Percentiles rank a stretch among this genome's conserved stretches.
phyloP scores from a whole-genome alignment of 495 filamentous ascomycete species.

The Penicillium ochrochloron region DNA sequence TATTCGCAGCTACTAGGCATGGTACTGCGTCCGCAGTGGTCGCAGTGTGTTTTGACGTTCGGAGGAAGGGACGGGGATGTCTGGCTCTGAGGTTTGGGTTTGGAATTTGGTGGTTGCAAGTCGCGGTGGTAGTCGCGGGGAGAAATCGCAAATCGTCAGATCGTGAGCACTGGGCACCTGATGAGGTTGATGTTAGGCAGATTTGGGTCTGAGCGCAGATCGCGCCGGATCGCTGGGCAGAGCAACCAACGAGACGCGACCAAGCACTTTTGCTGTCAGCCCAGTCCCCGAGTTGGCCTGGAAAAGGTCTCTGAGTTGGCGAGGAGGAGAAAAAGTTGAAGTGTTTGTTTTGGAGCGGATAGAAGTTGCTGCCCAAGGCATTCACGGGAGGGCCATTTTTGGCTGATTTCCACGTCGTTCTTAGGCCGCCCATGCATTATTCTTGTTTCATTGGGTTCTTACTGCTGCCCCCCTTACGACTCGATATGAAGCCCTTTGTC shows the following conservation, averaged over 20 bases:
- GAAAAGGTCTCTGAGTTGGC: conserved; percentile 26
- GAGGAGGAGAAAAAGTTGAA: conserved; percentile 19
- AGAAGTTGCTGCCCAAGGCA: conserved; percentile 34
- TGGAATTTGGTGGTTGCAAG: not conserved
- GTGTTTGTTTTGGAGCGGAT: conserved; percentile 35
- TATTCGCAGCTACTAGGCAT: conserved; percentile 13
- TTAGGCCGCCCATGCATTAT: conserved; percentile 4
- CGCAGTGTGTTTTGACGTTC: conserved; percentile 3
- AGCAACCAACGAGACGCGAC: conserved; percentile 27
- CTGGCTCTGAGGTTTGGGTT: conserved; percentile 1
- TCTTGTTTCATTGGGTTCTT: conserved; percentile 58
- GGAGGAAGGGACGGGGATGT: conserved; percentile 5
- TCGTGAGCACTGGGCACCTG: conserved; percentile 33
- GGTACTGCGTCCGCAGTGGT: conserved; percentile 7
- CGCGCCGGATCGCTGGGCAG: conserved; percentile 17
- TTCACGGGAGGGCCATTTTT: conserved; percentile 7
- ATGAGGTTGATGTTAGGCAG: conserved; percentile 36
- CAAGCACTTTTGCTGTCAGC: conserved; percentile 15
- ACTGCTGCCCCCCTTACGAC: not conserved
- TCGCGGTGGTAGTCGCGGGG: conserved; percentile 12
- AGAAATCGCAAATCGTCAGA: conserved; percentile 24
- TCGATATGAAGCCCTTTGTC: not conserved
- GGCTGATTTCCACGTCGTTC: not conserved
- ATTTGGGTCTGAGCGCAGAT: conserved; percentile 35
- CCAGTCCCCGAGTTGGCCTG: conserved; percentile 19